Conservation (phyloP, 2,329 filamentous ascomycete genomes). For the Botrytis byssoidea region DNA sequence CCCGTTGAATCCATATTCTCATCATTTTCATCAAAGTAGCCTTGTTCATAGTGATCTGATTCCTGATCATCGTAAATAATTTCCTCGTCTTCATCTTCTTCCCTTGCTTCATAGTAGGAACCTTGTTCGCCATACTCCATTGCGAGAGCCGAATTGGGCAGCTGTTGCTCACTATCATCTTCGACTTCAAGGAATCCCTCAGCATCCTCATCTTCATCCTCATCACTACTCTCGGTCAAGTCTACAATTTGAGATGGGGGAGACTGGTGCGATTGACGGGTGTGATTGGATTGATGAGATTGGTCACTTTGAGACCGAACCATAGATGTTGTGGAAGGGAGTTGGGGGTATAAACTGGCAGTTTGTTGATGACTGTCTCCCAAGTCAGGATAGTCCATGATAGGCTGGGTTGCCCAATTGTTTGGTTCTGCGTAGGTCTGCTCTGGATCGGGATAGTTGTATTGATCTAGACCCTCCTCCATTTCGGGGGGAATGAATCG, state of each 20-base stretch:
- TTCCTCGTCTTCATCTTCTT: neutral
- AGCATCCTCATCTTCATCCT: conserved; percentile 25
- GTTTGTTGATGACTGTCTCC: conserved; percentile 14
- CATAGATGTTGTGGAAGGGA: conserved; percentile 26
- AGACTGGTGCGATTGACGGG: neutral
- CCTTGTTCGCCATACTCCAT: neutral
- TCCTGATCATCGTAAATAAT: neutral
- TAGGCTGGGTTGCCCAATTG: conserved; percentile 9
- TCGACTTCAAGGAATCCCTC: conserved; percentile 23
- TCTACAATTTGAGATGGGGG: conserved; percentile 31
- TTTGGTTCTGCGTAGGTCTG: conserved; percentile 15
- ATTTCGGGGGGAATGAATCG: neutral
- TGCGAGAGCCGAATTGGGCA: neutral
- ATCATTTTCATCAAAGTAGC: conserved; percentile 39
- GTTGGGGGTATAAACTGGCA: conserved; percentile 10
- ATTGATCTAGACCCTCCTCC: neutral
- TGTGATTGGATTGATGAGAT: conserved; percentile 21
- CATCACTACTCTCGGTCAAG: conserved; percentile 32
- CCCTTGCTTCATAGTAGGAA: neutral
- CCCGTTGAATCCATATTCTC: neutral
- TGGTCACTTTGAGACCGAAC: conserved; percentile 32
- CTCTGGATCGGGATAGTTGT: conserved; percentile 22
- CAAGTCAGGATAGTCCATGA: conserved; percentile 29
- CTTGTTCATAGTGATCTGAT: conserved; percentile 21
- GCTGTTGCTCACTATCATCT: conserved; percentile 32